Evolutionary conservation across 1,284 basidiomycete species (phyloP), one percentile per base, ranked within the genome.

Genomic region (Leccinum subrobustum): DNA sequence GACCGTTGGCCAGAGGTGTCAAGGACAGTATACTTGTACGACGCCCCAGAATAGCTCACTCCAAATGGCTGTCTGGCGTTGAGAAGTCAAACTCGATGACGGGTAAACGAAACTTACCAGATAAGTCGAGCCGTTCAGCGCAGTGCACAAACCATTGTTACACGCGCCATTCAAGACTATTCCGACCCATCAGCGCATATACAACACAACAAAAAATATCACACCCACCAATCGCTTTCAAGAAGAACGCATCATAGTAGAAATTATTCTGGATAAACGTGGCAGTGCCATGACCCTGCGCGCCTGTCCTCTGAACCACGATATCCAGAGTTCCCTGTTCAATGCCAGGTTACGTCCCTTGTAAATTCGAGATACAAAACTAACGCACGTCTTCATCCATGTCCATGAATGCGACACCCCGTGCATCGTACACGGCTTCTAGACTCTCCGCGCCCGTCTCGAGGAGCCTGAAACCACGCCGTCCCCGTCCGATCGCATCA

Each of bases 201-300:
- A 33, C 47, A 29, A 50, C 6, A 53, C 29, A 23, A 16, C 44
- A 44, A 54, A 25, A 47, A 6, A 14, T 0, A 12, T 9, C 18
- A 2, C 8, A 60, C 85, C 54, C 56, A 95, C 93, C 88, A 56
- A 96, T 91, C 1, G 95, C 93, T 73, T 98, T 98, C 61, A 99
- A 82, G 85, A 99, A 99, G 81, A 99, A 99, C 0, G 97, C 96
- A 69, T 99, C 97, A 71, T 96, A 95, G 72, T 97, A 99, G 70
- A 95, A 95, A 76, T 98, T 98, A 75, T 99, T 99, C 76, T 97
- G 95, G 47, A 99, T 80, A 68, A 99, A 98, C 1, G 88, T 76
- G 14, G 95, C 78, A 35, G 82, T 84, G 4, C 88, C 87, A 56
- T 78, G 74, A 2, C 82, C 81, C 60, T 87, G 85, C 11, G 79